phyloP scores from a whole-genome alignment of 768 basidiomycete genomes.

The Pleurotus platypus region DNA sequence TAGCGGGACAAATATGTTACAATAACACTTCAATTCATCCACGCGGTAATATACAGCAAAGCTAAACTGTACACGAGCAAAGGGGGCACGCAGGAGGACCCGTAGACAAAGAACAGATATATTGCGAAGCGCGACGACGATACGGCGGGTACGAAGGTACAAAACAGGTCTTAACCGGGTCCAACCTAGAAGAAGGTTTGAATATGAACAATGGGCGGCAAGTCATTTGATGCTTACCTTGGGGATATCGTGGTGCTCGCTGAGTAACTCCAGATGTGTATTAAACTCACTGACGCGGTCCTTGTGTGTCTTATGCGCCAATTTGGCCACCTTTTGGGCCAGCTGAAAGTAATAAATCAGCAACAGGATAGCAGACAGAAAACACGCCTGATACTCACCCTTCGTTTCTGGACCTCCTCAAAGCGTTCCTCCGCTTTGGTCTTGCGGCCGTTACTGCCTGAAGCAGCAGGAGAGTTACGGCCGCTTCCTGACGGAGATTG shows the following conservation, averaged over 20 bases:
- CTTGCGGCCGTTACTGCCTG: conserved; percentile 52
- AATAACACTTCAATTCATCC: conserved; percentile 22
- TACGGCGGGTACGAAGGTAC: conserved; percentile 3
- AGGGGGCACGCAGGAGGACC: conserved; percentile 7
- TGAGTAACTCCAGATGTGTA: conserved; percentile 76
- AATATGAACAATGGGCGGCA: background rate
- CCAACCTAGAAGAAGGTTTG: conserved; percentile 56
- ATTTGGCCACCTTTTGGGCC: conserved; percentile 65
- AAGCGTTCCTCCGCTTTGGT: conserved; percentile 88
- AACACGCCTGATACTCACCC: conserved; percentile 45
- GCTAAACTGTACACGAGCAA: background rate
- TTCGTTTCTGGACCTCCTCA: conserved; percentile 78
- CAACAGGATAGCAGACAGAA: too few relatives aligned
- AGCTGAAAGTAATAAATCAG: conserved; percentile 42
- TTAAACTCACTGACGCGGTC: conserved; percentile 93
- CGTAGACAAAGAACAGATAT: background rate
- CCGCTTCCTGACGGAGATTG: conserved; percentile 51
- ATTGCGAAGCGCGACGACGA: background rate
- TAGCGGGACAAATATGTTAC: conserved; percentile 51
- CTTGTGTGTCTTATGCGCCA: conserved; percentile 87
- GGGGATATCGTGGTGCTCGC: conserved; percentile 94
- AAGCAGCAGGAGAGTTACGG: conserved; percentile 57
- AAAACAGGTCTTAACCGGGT: conserved; percentile 62
- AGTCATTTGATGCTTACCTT: conserved; percentile 48
- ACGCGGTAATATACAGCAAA: conserved; percentile 1